Conservation (phyloP, 805 yeast genomes). For the Monosporozyma siamensis region DNA sequence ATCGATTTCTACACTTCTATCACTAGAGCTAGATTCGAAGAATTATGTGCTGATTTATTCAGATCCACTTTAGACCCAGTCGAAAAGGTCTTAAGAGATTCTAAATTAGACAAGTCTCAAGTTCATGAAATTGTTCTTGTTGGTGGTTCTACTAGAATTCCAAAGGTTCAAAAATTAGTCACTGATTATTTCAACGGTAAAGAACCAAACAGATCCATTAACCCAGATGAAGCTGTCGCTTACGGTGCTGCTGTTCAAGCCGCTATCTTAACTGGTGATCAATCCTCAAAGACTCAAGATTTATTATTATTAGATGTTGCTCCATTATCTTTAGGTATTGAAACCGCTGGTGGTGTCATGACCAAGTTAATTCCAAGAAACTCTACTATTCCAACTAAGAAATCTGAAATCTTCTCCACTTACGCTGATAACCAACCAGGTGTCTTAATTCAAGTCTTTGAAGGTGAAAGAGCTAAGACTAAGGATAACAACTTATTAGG, state of each 20-base stretch:
- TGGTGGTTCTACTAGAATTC: slow-evolving; percentile 99
- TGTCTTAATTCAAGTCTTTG: slow-evolving; percentile 95
- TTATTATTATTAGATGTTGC: slow-evolving; percentile 95
- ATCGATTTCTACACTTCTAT: slow-evolving; percentile 94
- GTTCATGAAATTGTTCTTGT: slow-evolving; percentile 93
- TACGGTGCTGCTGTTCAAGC: slow-evolving; percentile 99
- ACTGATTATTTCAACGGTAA: slow-evolving; percentile 98
- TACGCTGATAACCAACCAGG: slow-evolving; percentile 99
- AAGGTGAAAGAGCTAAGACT: slow-evolving; percentile 97
- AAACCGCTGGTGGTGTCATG: slow-evolving; percentile 99
- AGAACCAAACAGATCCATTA: slow-evolving; percentile 95
- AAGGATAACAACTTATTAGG: slow-evolving; percentile 96
- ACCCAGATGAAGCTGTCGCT: slow-evolving; percentile 99
- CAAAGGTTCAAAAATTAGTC: slow-evolving; percentile 93
- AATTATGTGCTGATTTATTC: slow-evolving; percentile 91
- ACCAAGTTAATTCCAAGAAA: slow-evolving; percentile 98
- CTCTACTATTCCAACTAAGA: slow-evolving; percentile 97
- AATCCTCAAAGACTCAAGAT: slow-evolving; percentile 96
- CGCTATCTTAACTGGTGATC: slow-evolving; percentile 94
- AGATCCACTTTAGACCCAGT: slow-evolving; percentile 94
- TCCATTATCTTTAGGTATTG: slow-evolving; percentile 97
- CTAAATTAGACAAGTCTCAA: slow-evolving; percentile 86
- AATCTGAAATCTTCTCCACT: slow-evolving; percentile 95
- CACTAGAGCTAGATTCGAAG: slow-evolving; percentile 98
- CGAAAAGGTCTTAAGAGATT: slow-evolving; percentile 88